Evolutionary conservation across 2,329 filamentous ascomycete genomes (phyloP).

Genomic region (Boeremia lycopersici): DNA sequence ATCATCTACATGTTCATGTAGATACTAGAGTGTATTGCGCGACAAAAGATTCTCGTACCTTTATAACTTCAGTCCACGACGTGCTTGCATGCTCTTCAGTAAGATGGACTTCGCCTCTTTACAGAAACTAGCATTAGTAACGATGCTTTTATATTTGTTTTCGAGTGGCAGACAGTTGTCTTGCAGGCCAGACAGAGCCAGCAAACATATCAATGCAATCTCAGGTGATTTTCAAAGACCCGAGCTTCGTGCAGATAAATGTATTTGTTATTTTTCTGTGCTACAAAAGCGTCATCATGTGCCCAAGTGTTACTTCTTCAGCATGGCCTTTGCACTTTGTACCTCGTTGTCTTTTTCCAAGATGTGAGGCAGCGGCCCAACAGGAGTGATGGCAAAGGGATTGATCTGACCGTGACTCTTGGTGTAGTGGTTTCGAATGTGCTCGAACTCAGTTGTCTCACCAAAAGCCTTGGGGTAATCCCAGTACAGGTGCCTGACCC

Average conservation of each 20-base stretch:
- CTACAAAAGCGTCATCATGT: not conserved
- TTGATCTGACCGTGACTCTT: constrained; percentile 71
- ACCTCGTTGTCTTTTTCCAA: constrained; percentile 81
- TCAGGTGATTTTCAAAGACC: too few relatives aligned
- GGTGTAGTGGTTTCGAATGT: constrained; percentile 85
- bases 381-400: constrained; percentile 74
- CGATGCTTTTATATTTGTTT: too few relatives aligned
- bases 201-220: too few relatives aligned
- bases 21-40: not conserved
- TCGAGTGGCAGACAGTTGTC: too few relatives aligned
- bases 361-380: constrained; percentile 85
- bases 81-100: not conserved
- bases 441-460: constrained; percentile 87
- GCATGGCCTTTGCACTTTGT: constrained; percentile 54
- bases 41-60: too few relatives aligned
- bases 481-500: constrained; percentile 77
- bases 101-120: too few relatives aligned
- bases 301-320: not conserved
- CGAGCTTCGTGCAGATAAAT: constrained; percentile 59
- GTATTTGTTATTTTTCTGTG: not conserved
- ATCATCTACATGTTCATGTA: constrained; percentile 83
- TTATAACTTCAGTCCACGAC: not conserved
- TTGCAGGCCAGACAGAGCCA: too few relatives aligned
- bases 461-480: constrained; percentile 76
- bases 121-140: too few relatives aligned